Evolutionary conservation across 371 early-diverging fungal species (phyloP).

Genomic region (Umbelopsis sp.): DNA sequence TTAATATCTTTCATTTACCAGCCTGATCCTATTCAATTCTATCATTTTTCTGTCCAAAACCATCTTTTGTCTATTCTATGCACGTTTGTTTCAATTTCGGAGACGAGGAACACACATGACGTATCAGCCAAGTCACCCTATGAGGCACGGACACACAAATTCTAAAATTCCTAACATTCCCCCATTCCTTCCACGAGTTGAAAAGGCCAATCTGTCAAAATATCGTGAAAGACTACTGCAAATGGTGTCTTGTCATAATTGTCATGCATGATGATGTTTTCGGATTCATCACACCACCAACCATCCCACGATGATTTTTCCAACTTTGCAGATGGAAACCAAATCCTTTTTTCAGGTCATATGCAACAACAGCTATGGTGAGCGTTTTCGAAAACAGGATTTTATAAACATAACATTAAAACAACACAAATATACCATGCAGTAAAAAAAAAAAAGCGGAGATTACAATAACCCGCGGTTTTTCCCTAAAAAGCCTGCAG

Average conservation of each 20-base stretch:
- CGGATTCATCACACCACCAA: background rate
- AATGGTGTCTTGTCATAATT: background rate
- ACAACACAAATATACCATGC: too few relatives aligned
- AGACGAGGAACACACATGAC: background rate
- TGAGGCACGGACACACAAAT: conserved; percentile 2
- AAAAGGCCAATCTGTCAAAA: conserved; percentile 8
- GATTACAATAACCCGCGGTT: background rate
- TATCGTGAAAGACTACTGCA: conserved; percentile 1
- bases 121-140: background rate
- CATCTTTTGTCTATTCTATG: too few relatives aligned
- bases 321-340: background rate
- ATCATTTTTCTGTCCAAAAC: too few relatives aligned
- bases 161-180: background rate
- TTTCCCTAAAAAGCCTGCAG: background rate
- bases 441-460: background rate
- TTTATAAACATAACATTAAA: too few relatives aligned
- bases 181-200: background rate
- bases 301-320: background rate
- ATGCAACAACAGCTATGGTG: too few relatives aligned
- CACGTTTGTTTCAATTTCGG: too few relatives aligned
- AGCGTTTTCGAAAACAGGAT: too few relatives aligned
- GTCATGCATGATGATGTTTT: conserved; percentile 5
- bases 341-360: too few relatives aligned
- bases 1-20: too few relatives aligned
- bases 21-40: too few relatives aligned